Base-by-base conservation (phyloP, 768 basidiomycete species). In the Boletus subparvulus region DNA sequence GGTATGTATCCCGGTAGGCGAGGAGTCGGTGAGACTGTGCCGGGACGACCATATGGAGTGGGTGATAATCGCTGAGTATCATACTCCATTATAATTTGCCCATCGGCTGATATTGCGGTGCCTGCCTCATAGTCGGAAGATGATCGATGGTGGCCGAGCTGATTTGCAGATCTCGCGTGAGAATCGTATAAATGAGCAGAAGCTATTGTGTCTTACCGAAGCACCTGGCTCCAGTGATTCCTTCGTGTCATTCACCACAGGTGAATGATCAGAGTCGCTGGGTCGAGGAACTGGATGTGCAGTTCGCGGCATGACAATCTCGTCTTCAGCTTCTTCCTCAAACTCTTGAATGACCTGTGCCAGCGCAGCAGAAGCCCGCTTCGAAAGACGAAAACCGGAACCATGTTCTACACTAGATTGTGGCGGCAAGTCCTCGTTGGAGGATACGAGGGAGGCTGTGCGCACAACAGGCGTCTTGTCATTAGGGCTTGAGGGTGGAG, bases 1-100 rank as follows among this genome's bases (percentile, higher is more conserved):
- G 92, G 92, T 54, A 92, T 85, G 71, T 94, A 94, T 14, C 92
- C 92, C 52, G 92, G 91, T 21, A 90, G 66, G 40, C 83, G 78
- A 42, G 81, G 78, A 0, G 73, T 72, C 33, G 81, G 80, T 32
- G 81, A 82, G n/a, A 72, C 70, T 14, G 76, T 74, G 4, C 77
- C 82, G 43, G 83, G 81, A 45, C 83, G 74, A 57, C 73, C 72
- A 45, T 73, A 76, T 28, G 86, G 85, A 24, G 85, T 75, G 42
- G 87, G 87, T 3, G 85, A 87, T 47, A 81, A 71, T n/a, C 78
- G 80, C 40, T 75, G 80, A 47, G 77, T 75, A 21, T 83, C 82
- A 37, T 77, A 71, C 45, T 83, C 78, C 32, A 75, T 67, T 41
- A 74, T 71, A 21, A 76, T 67, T 41, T 81, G 80, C 52, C 79